A percentile compares a stretch with the other conserved stretches of the same genome.
phyloP scores from a whole-genome alignment of 164 flowering plant genomes.

The Echeveria elegans region DNA sequence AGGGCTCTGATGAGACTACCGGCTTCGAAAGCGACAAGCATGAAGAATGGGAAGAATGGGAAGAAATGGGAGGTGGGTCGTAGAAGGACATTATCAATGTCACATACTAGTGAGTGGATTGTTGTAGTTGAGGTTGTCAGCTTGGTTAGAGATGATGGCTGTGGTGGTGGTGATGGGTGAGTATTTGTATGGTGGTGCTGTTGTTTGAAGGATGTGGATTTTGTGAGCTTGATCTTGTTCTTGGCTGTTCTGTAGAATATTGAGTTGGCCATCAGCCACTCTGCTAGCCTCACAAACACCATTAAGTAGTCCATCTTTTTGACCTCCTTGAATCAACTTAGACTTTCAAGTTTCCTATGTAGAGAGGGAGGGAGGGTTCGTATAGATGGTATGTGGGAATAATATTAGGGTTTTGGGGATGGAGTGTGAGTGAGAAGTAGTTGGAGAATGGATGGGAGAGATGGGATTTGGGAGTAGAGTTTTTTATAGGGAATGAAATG shows the following conservation, averaged over 20 bases:
- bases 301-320: constrained; percentile 30
- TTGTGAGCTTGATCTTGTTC: not conserved
- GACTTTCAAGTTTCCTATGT: not conserved
- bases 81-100: constrained; percentile 42
- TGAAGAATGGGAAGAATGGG: constrained; percentile 78
- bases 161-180: not conserved
- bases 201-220: constrained; percentile 2
- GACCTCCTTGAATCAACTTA: not conserved
- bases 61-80: constrained; percentile 17
- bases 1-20: constrained; percentile 67
- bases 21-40: constrained; percentile 86
- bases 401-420: constrained; percentile 1
- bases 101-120: constrained; percentile 40
- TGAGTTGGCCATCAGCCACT: constrained; percentile 50
- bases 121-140: not conserved
- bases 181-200: not conserved
- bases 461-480: not conserved
- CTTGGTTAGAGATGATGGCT: constrained; percentile 3
- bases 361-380: not conserved
- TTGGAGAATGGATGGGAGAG: constrained; percentile 3
- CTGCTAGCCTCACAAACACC: constrained; percentile 41
- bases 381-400: not conserved
- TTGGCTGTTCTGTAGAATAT: constrained; percentile 36
- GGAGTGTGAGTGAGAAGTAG: constrained; percentile 3
- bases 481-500: constrained; percentile 3